Evolutionary conservation across 2,329 filamentous ascomycete genomes (phyloP).

Genomic region (Helminthosporium solani): DNA sequence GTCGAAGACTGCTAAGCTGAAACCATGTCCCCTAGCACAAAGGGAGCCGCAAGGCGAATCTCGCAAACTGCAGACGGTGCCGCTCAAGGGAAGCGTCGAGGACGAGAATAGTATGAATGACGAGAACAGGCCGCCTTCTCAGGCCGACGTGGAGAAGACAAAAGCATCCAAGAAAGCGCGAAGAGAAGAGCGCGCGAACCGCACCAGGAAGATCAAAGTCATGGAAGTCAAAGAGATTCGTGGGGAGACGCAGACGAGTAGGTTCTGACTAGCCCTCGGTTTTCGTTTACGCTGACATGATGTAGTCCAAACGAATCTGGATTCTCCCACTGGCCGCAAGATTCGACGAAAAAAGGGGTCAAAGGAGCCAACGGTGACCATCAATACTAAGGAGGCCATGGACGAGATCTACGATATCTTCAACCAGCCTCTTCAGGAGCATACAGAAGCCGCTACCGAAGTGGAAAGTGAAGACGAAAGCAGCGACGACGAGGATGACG

Average conservation of each 20-base stretch:
- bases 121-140: slow-evolving; percentile 49
- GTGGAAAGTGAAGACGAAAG: slow-evolving; percentile 67
- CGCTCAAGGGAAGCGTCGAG: slow-evolving; percentile 38
- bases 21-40: slow-evolving; percentile 16
- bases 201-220: slow-evolving; percentile 65
- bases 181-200: slow-evolving; percentile 51
- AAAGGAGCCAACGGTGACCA: slow-evolving; percentile 90
- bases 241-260: slow-evolving; percentile 86
- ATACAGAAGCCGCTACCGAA: slow-evolving; percentile 48
- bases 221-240: slow-evolving; percentile 69
- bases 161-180: slow-evolving; percentile 50
- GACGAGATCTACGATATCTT: slow-evolving; percentile 98
- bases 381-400: slow-evolving; percentile 91
- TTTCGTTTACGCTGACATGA: slow-evolving; percentile 15
- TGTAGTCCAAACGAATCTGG: slow-evolving; percentile 86
- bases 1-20: slow-evolving; percentile 11
- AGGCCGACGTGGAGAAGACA: slow-evolving; percentile 60
- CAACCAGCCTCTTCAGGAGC: slow-evolving; percentile 72
- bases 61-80: slow-evolving; percentile 17
- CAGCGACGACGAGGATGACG: slow-evolving; percentile 64
- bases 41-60: slow-evolving; percentile 12
- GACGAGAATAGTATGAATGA: slow-evolving; percentile 42
- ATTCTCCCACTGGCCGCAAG: slow-evolving; percentile 84
- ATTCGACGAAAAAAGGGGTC: slow-evolving; percentile 71
- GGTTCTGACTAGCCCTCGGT: slow-evolving; percentile 38